Evolutionary conservation across 2,329 filamentous ascomycete genomes (phyloP).

Genomic region (Diaporthe ampelina): DNA sequence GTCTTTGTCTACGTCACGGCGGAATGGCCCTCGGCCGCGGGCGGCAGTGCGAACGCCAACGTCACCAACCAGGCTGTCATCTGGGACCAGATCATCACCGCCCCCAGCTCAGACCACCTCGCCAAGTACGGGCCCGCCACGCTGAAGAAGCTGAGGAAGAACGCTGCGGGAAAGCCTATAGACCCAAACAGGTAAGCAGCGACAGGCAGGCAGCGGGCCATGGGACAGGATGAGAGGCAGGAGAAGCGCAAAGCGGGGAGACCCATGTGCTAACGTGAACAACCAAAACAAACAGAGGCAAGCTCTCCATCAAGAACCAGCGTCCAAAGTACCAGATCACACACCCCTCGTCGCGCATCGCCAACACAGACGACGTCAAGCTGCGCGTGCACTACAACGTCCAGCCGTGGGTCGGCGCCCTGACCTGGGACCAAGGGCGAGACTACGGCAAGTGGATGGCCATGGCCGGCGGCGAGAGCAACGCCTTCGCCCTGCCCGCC

Average conservation of each 20-base stretch:
- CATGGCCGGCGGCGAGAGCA: conserved; percentile 74
- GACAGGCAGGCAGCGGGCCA: neutral
- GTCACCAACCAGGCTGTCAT: conserved; percentile 83
- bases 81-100: conserved; percentile 95
- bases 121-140: conserved; percentile 71
- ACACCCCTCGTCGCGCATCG: conserved; percentile 84
- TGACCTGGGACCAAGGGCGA: conserved; percentile 81
- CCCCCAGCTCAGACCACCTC: conserved; percentile 74
- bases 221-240: neutral
- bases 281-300: conserved; percentile 65
- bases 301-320: conserved; percentile 84
- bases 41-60: conserved; percentile 47
- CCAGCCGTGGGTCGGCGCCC: conserved; percentile 92
- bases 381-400: conserved; percentile 94
- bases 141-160: conserved; percentile 73
- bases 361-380: conserved; percentile 79
- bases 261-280: neutral
- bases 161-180: conserved; percentile 71
- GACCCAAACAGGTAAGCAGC: conserved; percentile 68
- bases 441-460: conserved; percentile 75
- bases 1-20: conserved; percentile 97
- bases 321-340: conserved; percentile 98
- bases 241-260: no score
- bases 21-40: conserved; percentile 66
- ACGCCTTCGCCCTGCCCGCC: conserved; percentile 74